A percentile compares a stretch with the other conserved stretches of the same genome.
These are phyloP conservation scores for Volvox reticuliferus DNA, from an alignment of 139 green algal species.

Conservation along the genomic window DNA sequence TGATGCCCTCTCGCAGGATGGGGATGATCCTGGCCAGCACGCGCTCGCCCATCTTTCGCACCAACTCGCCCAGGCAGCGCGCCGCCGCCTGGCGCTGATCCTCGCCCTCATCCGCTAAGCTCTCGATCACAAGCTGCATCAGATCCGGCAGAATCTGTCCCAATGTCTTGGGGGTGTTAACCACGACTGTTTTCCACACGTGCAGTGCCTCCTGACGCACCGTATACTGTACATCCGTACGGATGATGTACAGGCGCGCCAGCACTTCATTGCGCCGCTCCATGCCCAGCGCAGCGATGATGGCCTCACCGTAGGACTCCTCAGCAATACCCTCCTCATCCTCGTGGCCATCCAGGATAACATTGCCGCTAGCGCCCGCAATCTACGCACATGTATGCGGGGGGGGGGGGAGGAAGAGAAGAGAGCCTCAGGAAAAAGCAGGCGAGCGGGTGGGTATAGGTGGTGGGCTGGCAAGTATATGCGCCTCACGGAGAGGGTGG, in stretches of 20 bases:
- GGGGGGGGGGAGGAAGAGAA: background rate
- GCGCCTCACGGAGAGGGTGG: no score
- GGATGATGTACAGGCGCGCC: constrained; percentile 87
- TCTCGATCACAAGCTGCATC: constrained; percentile 84
- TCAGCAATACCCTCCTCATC: constrained; percentile 94
- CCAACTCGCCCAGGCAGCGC: constrained; percentile 94
- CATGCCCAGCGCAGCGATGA: constrained; percentile 74
- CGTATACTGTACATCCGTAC: constrained; percentile 82
- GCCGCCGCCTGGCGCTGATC: constrained; percentile 65
- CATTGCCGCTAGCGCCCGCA: constrained; percentile 90
- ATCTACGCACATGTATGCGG: constrained; percentile 62
- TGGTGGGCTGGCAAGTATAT: no score
- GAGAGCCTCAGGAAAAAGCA: no score
- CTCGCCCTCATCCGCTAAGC: constrained; percentile 75
- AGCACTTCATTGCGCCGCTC: constrained; percentile 75
- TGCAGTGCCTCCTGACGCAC: constrained; percentile 91
- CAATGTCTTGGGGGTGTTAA: constrained; percentile 96
- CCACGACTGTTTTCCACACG: constrained; percentile 97
- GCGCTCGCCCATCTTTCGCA: constrained; percentile 97
- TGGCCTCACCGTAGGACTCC: constrained; percentile 87
- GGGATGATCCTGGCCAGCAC: constrained; percentile 92
- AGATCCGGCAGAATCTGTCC: constrained; percentile 90
- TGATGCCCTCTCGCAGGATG: constrained; percentile 87
- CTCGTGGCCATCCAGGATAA: constrained; percentile 85
- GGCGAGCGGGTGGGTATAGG: no score